These are phyloP conservation scores for Mercurialis annua DNA, from an alignment of 345 rosid genomes.

Conservation along the genomic window DNA sequence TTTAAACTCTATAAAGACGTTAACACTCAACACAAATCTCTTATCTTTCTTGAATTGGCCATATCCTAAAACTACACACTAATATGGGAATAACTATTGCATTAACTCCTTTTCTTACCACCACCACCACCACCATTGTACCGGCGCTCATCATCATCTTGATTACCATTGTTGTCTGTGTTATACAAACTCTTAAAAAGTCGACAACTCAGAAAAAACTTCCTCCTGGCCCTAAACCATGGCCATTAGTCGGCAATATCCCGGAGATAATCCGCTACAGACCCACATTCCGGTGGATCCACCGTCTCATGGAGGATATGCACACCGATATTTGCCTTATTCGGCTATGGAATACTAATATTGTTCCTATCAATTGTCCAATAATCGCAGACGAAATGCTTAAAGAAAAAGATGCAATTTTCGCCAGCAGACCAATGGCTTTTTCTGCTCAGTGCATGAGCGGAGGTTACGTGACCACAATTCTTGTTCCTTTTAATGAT, in stretches of 20 bases:
- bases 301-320: not conserved
- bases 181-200: not conserved
- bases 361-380: not conserved
- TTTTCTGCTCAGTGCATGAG: constrained; percentile 7
- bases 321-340: constrained; percentile 14
- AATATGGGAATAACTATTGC: too few species aligned
- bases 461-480: constrained; percentile 19
- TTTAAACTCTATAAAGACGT: too few species aligned
- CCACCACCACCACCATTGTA: too few species aligned
- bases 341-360: not conserved
- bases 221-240: not conserved
- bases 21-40: too few species aligned
- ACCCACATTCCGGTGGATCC: not conserved
- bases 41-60: too few species aligned
- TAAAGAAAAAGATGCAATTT: too few species aligned
- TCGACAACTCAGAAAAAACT: not conserved
- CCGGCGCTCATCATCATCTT: not conserved
- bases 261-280: not conserved
- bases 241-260: not conserved
- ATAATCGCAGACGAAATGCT: not conserved
- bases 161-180: not conserved
- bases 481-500: constrained; percentile 27
- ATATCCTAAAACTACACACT: too few species aligned
- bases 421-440: constrained; percentile 21
- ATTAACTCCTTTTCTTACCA: too few species aligned